These are phyloP conservation scores for Erysimum cheiri DNA, from an alignment of 441 rosid genomes.

Conservation along the genomic window DNA sequence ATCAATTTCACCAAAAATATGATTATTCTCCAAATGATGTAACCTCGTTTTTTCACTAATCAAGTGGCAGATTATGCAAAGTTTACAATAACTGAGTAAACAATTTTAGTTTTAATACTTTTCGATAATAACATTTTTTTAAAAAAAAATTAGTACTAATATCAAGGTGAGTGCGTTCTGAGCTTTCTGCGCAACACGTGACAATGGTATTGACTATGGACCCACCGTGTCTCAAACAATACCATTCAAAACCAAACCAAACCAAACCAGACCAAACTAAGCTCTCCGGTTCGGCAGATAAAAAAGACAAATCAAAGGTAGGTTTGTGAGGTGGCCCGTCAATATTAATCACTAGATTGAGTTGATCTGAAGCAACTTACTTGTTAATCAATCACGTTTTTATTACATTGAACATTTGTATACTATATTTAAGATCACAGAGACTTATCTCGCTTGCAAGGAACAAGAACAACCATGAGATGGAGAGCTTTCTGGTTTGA, in stretches of 20 bases:
- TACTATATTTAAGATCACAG: neutral
- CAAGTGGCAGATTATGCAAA: neutral
- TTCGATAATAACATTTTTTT: neutral
- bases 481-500: conserved; percentile 25
- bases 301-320: conserved; percentile 37
- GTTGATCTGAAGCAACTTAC: conserved; percentile 41
- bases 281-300: conserved; percentile 35
- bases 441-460: conserved; percentile 17
- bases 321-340: conserved; percentile 39
- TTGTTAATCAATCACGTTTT: conserved; percentile 19
- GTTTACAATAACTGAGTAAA: neutral
- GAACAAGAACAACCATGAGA: conserved; percentile 21
- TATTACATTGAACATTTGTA: conserved; percentile 20
- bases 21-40: neutral
- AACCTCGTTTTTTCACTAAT: neutral
- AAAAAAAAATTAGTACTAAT: too few relatives aligned
- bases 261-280: neutral
- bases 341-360: conserved; percentile 36
- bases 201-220: neutral
- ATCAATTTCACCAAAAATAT: too few relatives aligned
- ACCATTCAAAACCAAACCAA: conserved; percentile 6
- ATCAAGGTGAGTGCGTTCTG: conserved; percentile 13
- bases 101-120: neutral
- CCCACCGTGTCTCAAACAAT: conserved; percentile 28
- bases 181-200: conserved; percentile 29